Evolutionary conservation across 305 asterid genomes (phyloP).

Genomic region (Fraxinus baroniana): DNA sequence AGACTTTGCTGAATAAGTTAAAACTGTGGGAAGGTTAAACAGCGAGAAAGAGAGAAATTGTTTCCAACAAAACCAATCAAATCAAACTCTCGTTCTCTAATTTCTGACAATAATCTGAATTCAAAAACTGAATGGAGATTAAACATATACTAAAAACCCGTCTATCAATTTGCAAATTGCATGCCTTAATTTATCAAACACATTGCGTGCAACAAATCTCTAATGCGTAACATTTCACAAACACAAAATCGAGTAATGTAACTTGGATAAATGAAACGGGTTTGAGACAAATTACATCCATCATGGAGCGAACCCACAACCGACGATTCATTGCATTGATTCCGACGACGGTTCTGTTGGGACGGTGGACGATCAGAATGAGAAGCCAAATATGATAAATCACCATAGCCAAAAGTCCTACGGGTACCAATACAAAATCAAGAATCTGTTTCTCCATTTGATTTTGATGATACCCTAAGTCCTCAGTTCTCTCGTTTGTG

Average conservation of each 20-base stretch:
- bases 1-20: not conserved
- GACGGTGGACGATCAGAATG: constrained; percentile 54
- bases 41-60: not conserved
- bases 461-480: not conserved
- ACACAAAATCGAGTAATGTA: not conserved
- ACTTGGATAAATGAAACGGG: not conserved
- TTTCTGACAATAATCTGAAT: not conserved
- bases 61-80: not conserved
- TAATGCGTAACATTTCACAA: not conserved
- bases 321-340: constrained; percentile 86
- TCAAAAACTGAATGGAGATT: not conserved
- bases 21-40: not conserved
- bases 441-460: constrained; percentile 57
- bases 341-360: constrained; percentile 73
- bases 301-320: constrained; percentile 84
- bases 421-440: constrained; percentile 68
- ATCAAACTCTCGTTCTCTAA: not conserved
- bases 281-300: constrained; percentile 53
- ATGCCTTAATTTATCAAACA: not conserved
- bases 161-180: not conserved
- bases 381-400: constrained; percentile 78
- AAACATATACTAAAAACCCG: not conserved
- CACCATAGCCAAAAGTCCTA: constrained; percentile 56
- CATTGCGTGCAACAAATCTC: not conserved
- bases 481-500: not conserved